phyloP scores from a whole-genome alignment of 331 rosid genomes.

The Acacia concinna region DNA sequence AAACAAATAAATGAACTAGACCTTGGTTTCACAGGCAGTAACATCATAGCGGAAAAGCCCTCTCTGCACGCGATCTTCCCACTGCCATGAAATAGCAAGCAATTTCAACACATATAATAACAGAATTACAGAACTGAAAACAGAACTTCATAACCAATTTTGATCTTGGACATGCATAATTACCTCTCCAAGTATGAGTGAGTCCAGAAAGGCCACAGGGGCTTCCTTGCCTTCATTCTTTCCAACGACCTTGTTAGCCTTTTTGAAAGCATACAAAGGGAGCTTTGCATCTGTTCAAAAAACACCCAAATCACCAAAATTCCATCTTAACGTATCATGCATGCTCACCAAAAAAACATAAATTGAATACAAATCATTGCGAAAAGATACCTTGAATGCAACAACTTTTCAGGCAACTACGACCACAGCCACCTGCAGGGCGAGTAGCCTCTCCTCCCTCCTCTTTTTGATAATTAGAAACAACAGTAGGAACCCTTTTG shows the following conservation, averaged over 20 bases:
- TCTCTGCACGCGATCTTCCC: conserved; percentile 96
- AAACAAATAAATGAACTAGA: conserved; percentile 8
- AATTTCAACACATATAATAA: conserved; percentile 10
- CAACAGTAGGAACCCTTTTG: conserved; percentile 90
- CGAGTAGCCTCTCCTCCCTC: conserved; percentile 52
- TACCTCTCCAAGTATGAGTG: conserved; percentile 93
- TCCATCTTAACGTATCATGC: background rate
- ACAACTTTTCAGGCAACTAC: conserved; percentile 73
- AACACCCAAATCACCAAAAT: background rate
- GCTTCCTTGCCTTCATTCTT: conserved; percentile 52
- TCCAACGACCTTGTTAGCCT: conserved; percentile 35
- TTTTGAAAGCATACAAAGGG: conserved; percentile 84
- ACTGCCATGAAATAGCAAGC: conserved; percentile 42
- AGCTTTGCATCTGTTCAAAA: conserved; percentile 70
- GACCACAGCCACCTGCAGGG: conserved; percentile 71
- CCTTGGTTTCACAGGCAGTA: conserved; percentile 97
- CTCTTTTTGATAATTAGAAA: conserved; percentile 89
- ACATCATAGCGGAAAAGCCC: conserved; percentile 98
- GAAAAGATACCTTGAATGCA: conserved; percentile 73
- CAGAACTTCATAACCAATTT: background rate
- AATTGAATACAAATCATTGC: background rate
- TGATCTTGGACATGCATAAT: conserved; percentile 5
- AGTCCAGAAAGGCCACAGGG: conserved; percentile 78
- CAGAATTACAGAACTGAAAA: background rate
- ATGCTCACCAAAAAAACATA: background rate